Percentiles rank a stretch among this genome's conserved stretches.
phyloP scores from a whole-genome alignment of 768 basidiomycete genomes.

The Cubamyces sp. region DNA sequence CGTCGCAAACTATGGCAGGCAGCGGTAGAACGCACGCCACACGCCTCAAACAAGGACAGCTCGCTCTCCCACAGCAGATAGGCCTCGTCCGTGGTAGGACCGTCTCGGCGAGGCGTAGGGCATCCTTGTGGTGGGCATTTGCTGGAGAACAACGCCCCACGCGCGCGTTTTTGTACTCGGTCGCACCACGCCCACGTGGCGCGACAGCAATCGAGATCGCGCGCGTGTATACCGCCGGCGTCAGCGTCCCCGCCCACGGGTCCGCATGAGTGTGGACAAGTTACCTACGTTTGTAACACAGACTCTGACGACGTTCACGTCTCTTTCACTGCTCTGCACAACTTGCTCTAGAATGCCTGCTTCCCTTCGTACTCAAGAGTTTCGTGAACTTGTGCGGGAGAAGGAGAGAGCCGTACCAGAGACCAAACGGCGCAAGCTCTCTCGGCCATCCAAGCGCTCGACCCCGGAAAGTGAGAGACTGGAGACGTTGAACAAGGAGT shows the following conservation, averaged over 20 bases:
- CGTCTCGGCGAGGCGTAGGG: conserved; percentile 30
- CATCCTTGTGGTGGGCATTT: conserved; percentile 36
- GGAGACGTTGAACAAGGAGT: conserved; percentile 59
- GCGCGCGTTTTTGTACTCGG: conserved; percentile 18
- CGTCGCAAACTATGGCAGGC: conserved; percentile 62
- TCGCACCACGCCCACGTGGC: conserved; percentile 24
- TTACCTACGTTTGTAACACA: neutral
- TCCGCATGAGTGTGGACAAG: neutral
- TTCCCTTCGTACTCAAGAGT: conserved; percentile 64
- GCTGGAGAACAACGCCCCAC: conserved; percentile 16
- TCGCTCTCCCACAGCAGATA: conserved; percentile 41
- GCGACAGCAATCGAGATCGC: conserved; percentile 8
- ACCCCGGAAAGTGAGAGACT: conserved; percentile 42
- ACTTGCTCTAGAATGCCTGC: conserved; percentile 49
- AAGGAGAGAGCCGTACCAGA: conserved; percentile 47
- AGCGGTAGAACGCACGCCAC: conserved; percentile 53
- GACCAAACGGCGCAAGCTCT: conserved; percentile 54
- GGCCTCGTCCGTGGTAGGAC: conserved; percentile 28
- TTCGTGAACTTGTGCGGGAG: conserved; percentile 54
- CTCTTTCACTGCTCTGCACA: conserved; percentile 6
- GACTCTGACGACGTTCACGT: conserved; percentile 1
- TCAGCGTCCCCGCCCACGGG: neutral
- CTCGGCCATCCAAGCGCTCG: conserved; percentile 34
- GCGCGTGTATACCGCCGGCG: neutral
- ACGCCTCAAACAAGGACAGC: conserved; percentile 78